Evolutionary conservation across 208 protist genomes (phyloP), one percentile per base, ranked within the genome.

Genomic region (Trypanosoma scelopori): DNA sequence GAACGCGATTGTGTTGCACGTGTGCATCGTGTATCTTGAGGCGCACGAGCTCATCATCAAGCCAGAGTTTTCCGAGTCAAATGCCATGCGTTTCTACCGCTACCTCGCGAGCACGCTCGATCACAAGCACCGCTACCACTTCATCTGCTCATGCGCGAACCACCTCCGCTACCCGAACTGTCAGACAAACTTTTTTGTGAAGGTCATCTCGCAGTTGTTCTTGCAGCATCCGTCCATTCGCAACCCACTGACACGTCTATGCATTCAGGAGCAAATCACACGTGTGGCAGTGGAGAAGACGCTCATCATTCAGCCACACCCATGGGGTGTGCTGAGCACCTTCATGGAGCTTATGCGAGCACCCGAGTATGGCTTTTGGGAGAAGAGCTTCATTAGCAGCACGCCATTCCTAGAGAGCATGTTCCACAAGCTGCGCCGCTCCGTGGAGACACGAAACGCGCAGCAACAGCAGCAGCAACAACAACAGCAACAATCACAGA

Each of bases 321-420:
- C 98, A 45, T 99, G 98, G 98, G 99, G 98, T 25, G 76, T 99
- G 39, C 85, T 99, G 25, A 99, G 98, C 79, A 99, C 98, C 16
- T 99, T 99, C 75, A 98, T 99, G 64, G 98, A 99, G 79, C 81
- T 99, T 32, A 98, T 99, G 84, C 97, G 99, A 59, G 98, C 99
- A 55, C 83, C 81, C 13, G 72, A 84, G 60, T 97, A 96, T 74
- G 75, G 83, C 42, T 96, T 99, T 79, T 99, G 98, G 98, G 78
- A 91, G 51, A 97, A 98, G 55, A 72, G 65, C 42, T 99, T 99
- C 65, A 97, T 97, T 13, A 71, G 53, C 45, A 82, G 76, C 64
- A 88, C 94, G 3, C 84, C 91, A 41, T 94, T 97, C 57, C 95
- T 99, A 67, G 80, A 97, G 66, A 78, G 84, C 27, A 93, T 99